Evolutionary conservation across 768 basidiomycete genomes (phyloP).

Genomic region (Aureoboletus auriporus): DNA sequence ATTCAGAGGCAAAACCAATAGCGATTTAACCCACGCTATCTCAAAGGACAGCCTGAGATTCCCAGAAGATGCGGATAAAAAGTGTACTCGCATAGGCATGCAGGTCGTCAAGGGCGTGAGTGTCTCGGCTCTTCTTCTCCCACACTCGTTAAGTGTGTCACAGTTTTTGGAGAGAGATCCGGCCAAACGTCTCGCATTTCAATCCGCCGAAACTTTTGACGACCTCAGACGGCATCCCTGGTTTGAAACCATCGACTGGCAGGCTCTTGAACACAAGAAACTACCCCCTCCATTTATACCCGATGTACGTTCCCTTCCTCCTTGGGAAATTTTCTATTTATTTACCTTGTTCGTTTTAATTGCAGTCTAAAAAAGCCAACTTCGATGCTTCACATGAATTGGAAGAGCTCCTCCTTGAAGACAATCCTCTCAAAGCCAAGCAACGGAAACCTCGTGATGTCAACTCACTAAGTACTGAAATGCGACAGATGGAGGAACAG

Average conservation of each 20-base stretch:
- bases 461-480: constrained; percentile 78
- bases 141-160: constrained; percentile 5
- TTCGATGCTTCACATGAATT: constrained; percentile 98
- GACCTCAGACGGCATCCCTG: constrained; percentile 80
- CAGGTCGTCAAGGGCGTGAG: constrained; percentile 77
- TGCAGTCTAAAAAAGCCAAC: constrained; percentile 95
- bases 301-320: constrained; percentile 51
- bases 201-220: constrained; percentile 73
- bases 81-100: constrained; percentile 73
- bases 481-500: constrained; percentile 99
- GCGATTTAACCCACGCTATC: constrained; percentile 89
- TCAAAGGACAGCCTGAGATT: constrained; percentile 82
- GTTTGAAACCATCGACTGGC: constrained; percentile 91
- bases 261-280: constrained; percentile 71
- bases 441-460: constrained; percentile 87
- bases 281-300: constrained; percentile 83
- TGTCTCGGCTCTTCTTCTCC: constrained; percentile 16
- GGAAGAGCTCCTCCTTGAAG: constrained; percentile 92
- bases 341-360: neutral
- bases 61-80: constrained; percentile 85
- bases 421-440: constrained; percentile 94
- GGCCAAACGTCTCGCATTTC: constrained; percentile 76
- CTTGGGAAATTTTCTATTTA: neutral
- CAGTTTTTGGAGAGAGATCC: constrained; percentile 89
- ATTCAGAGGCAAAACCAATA: constrained; percentile 91